Evolutionary conservation across 305 asterid species (phyloP), one percentile per base, ranked within the genome.

Genomic region (Fraxinus sp.): DNA sequence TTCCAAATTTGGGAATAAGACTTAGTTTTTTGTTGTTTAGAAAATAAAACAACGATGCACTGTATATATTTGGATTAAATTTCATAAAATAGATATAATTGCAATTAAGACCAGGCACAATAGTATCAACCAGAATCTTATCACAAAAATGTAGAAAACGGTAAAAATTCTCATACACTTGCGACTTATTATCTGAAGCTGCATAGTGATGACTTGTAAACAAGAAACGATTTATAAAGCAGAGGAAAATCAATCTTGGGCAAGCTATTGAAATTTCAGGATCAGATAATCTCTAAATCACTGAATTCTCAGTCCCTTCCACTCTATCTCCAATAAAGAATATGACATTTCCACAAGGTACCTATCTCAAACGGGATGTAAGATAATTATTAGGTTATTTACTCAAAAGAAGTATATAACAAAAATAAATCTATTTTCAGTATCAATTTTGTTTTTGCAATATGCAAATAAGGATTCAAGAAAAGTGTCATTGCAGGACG

Each of bases 321-420:
- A 91, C 94, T 81, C 89, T 87, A 87, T 96, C 99, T 73, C 99
- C 99, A 80, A 77, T 91, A 85, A 96, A 93, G 91, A 94, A 93
- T 79, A 96, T 90, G 52, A 87, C 98, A 85, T 96, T 94, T 78
- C 98, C 95, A 84, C 91, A 91, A 71, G 99, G 98, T 80, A 91
- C 94, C 98, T 96, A 83, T 64, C 37, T 75, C 85, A 77, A 59
- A 36, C 71, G 52, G 79, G 80, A 84, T 20, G 79, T 13, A 68
- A 68, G 82, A 39, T 46, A 74, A 30, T 41, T 36, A 52, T 57
- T 6, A 59, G 37, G 46, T 70, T 2, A 81, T 1, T 5, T 30
- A 28, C 32, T 49, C 28, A 62, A 46, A 35, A 80, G 33, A 30
- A 30, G 33, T 30, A 30, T 2, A 30, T 2, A 30, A n/a, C 22